A percentile compares a stretch with the other conserved stretches of the same genome.
Evolutionary conservation across 2,329 filamentous ascomycete species (phyloP).

Genomic region (Claviceps sp.): DNA sequence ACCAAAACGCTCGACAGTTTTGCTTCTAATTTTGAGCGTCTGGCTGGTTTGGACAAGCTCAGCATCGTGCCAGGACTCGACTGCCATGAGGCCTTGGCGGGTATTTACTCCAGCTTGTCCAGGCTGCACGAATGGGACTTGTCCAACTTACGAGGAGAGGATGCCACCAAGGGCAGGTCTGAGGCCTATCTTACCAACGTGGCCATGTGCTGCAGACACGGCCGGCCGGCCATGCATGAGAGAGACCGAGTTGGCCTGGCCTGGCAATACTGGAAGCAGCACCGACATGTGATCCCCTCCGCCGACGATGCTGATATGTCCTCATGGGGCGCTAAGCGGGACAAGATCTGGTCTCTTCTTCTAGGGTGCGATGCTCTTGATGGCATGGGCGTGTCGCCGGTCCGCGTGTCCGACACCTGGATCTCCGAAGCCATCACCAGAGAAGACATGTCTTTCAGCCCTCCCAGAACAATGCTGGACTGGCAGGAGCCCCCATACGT

Average conservation of each 20-base stretch:
- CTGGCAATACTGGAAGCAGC: conserved; percentile 66
- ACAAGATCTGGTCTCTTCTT: conserved; percentile 51
- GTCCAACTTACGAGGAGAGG: conserved; percentile 38
- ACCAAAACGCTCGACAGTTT: conserved; percentile 61
- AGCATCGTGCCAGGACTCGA: conserved; percentile 56
- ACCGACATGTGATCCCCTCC: conserved; percentile 31
- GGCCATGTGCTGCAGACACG: conserved; percentile 57
- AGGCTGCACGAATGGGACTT: conserved; percentile 61
- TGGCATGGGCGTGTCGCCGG: conserved; percentile 37
- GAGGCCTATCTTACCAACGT: conserved; percentile 38
- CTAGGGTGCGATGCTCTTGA: conserved; percentile 47
- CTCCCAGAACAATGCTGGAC: conserved; percentile 39
- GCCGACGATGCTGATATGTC: conserved; percentile 20
- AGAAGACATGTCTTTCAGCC: conserved; percentile 27
- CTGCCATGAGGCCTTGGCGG: conserved; percentile 64
- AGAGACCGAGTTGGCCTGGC: conserved; percentile 53
- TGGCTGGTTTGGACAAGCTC: conserved; percentile 58
- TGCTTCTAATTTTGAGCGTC: conserved; percentile 53
- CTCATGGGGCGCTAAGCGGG: conserved; percentile 23
- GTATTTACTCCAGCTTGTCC: conserved; percentile 56
- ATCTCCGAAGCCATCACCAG: conserved; percentile 55
- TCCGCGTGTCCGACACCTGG: conserved; percentile 63
- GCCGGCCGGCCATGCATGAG: conserved; percentile 57
- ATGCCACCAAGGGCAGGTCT: conserved; percentile 28
- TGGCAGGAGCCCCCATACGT: conserved; percentile 63